phyloP scores from a whole-genome alignment of 2,329 filamentous ascomycete species.

The Penicillium crustosum region DNA sequence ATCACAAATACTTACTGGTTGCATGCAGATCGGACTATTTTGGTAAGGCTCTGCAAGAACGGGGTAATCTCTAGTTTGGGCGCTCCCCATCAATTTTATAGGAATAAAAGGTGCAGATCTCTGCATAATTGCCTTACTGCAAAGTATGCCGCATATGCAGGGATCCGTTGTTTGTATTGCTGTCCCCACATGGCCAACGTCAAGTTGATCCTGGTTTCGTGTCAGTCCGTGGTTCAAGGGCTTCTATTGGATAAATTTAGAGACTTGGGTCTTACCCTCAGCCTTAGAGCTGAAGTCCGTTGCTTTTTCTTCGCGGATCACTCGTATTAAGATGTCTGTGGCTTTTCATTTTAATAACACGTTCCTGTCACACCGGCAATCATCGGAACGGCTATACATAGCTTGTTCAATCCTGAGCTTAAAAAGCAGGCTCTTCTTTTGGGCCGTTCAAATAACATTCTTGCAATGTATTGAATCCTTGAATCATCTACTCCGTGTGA shows the following conservation, averaged over 20 bases:
- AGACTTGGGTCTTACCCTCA: not conserved
- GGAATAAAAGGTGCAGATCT: not conserved
- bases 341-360: not conserved
- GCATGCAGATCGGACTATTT: not conserved
- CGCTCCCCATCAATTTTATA: not conserved
- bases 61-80: too few relatives aligned
- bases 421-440: too few relatives aligned
- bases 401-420: not conserved
- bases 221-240: not conserved
- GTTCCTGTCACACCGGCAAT: not conserved
- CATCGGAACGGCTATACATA: not conserved
- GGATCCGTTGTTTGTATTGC: not conserved
- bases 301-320: not conserved
- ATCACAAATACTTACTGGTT: not conserved
- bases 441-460: too few relatives aligned
- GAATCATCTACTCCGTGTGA: not conserved
- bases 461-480: not conserved
- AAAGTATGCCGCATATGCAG: not conserved
- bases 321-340: not conserved
- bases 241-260: not conserved
- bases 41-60: not conserved
- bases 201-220: not conserved
- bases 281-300: not conserved
- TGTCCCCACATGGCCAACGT: not conserved
- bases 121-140: not conserved